phyloP scores from a whole-genome alignment of 495 filamentous ascomycete species.

The Aspergillus bertholletiae region DNA sequence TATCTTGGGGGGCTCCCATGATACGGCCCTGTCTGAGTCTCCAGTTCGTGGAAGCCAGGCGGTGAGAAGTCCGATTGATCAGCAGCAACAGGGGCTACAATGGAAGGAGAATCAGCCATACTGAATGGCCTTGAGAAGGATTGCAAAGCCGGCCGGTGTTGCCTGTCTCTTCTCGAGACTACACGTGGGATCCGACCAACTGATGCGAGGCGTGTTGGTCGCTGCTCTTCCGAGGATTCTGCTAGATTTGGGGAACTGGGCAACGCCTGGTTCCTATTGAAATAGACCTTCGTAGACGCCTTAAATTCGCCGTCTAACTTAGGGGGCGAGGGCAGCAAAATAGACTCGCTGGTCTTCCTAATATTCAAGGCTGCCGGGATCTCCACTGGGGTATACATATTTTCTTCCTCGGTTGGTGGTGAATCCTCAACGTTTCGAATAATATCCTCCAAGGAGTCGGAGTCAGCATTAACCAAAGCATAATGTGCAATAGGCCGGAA shows the following conservation, averaged over 20 bases:
- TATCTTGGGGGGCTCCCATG: conserved; percentile 18
- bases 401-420: conserved; percentile 39
- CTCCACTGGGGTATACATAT: conserved; percentile 18
- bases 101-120: conserved; percentile 30
- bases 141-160: conserved; percentile 65
- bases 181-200: conserved; percentile 90
- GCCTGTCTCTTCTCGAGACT: conserved; percentile 64
- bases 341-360: conserved; percentile 43
- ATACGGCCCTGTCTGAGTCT: conserved; percentile 14
- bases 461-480: conserved; percentile 74
- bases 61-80: conserved; percentile 13
- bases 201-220: conserved; percentile 59
- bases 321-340: conserved; percentile 54
- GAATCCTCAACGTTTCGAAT: conserved; percentile 57
- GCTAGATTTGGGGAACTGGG: conserved; percentile 11
- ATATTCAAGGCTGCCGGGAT: conserved; percentile 31
- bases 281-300: conserved; percentile 42
- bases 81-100: conserved; percentile 21
- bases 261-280: conserved; percentile 25
- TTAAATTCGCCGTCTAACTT: conserved; percentile 43
- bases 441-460: conserved; percentile 63
- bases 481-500: conserved; percentile 68
- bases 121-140: conserved; percentile 85
- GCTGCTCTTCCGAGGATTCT: conserved; percentile 18
- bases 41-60: conserved; percentile 23